Percentiles rank a stretch among this genome's conserved stretches.
Evolutionary conservation across 257 asterid species (phyloP).

Genomic region (Forsythia suspensa): DNA sequence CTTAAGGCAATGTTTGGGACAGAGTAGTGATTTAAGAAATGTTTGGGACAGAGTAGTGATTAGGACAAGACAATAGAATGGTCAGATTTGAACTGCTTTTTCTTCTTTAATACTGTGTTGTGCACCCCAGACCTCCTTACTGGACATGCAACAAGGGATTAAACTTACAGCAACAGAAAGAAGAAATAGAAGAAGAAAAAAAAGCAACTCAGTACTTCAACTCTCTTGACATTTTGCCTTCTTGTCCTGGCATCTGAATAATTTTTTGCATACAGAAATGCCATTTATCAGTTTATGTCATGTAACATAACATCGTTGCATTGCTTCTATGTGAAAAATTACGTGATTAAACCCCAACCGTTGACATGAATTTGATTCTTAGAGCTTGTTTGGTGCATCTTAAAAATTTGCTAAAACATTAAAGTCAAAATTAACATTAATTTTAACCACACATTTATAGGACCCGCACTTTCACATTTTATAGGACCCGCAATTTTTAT

Average conservation of each 20-base stretch:
- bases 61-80: background rate
- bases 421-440: too few species aligned
- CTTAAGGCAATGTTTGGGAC: background rate
- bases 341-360: background rate
- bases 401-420: too few species aligned
- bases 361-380: background rate
- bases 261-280: background rate
- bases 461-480: too few species aligned
- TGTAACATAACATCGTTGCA: background rate
- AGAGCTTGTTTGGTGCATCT: too few species aligned
- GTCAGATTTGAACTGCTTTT: background rate
- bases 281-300: background rate
- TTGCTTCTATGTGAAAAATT: background rate
- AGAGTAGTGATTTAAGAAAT: background rate
- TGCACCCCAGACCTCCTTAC: background rate
- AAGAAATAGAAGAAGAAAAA: too few species aligned
- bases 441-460: too few species aligned
- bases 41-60: background rate
- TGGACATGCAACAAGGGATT: background rate
- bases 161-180: background rate
- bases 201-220: background rate
- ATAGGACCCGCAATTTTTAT: too few species aligned
- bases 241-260: background rate
- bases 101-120: background rate
- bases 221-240: background rate